Evolutionary conservation across 2,329 filamentous ascomycete genomes (phyloP).

Genomic region (Talaromyces marneffei): DNA sequence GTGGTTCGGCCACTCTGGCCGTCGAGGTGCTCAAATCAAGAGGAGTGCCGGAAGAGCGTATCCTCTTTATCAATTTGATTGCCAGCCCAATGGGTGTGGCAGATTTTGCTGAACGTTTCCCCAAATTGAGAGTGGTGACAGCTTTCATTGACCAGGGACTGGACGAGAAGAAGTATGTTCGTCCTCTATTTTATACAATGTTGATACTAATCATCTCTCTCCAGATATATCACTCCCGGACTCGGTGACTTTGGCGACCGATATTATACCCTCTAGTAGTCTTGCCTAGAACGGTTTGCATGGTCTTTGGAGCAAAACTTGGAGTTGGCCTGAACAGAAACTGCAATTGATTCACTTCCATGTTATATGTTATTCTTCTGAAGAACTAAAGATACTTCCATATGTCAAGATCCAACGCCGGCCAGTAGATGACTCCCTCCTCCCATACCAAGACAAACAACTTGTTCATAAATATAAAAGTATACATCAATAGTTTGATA

Average conservation of each 20-base stretch:
- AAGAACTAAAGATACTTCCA: conserved; percentile 1
- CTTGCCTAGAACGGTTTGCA: background rate
- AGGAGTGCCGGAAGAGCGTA: conserved; percentile 90
- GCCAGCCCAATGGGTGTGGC: conserved; percentile 90
- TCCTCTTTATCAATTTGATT: conserved; percentile 93
- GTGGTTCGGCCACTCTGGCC: conserved; percentile 93
- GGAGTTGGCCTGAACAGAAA: background rate
- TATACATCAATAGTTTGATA: background rate
- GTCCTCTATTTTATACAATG: background rate
- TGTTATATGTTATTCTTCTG: conserved; percentile 1
- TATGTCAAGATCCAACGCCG: conserved; percentile 8
- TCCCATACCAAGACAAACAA: conserved; percentile 2
- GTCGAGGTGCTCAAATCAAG: conserved; percentile 85
- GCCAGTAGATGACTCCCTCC: conserved; percentile 6
- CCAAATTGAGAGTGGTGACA: conserved; percentile 83
- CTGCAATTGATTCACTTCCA: background rate
- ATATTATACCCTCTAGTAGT: conserved; percentile 78
- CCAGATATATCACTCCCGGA: conserved; percentile 88
- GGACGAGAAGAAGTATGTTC: conserved; percentile 87
- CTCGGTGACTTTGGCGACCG: conserved; percentile 93
- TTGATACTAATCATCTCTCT: conserved; percentile 8
- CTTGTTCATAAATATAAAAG: background rate
- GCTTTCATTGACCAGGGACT: conserved; percentile 95
- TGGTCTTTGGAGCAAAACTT: background rate
- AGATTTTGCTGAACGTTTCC: conserved; percentile 84